Conservation (phyloP, 805 yeast species). For the Maudiozyma barnettii region DNA sequence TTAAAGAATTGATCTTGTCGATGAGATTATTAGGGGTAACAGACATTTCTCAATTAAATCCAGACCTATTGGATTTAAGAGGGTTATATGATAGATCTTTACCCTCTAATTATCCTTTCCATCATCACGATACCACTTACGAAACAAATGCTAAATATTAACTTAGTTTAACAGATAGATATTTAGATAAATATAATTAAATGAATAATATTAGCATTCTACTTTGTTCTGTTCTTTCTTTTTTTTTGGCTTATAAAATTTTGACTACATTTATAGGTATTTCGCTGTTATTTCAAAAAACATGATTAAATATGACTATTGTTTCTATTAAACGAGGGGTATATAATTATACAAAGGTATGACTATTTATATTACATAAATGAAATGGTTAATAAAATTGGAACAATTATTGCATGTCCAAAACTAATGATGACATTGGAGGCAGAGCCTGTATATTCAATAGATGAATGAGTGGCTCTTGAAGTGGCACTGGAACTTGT, state of each 20-base stretch:
- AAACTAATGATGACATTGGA: not conserved
- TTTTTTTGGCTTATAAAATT: too few species aligned
- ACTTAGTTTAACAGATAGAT: not conserved
- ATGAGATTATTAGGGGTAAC: conserved; percentile 75
- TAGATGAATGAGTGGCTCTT: not conserved
- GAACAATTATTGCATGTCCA: not conserved
- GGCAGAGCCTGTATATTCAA: not conserved
- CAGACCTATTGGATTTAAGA: conserved; percentile 49
- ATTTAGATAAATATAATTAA: too few species aligned
- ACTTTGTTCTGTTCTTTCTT: too few species aligned
- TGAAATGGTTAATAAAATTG: too few species aligned
- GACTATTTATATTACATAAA: too few species aligned
- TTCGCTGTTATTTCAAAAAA: too few species aligned
- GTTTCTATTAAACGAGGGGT: too few species aligned
- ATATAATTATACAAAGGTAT: too few species aligned
- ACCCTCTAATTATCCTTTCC: not conserved
- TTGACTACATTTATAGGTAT: too few species aligned
- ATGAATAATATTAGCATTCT: too few species aligned
- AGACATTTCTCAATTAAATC: conserved; percentile 47
- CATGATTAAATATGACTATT: too few species aligned
- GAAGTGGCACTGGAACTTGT: not conserved
- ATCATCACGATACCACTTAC: not conserved
- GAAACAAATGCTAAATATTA: not conserved
- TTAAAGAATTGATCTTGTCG: conserved; percentile 61
- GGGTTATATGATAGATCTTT: not conserved